Evolutionary conservation across 257 asterid genomes (phyloP), one percentile per base, ranked within the genome.

Genomic region (Nicotiana attenuata): DNA sequence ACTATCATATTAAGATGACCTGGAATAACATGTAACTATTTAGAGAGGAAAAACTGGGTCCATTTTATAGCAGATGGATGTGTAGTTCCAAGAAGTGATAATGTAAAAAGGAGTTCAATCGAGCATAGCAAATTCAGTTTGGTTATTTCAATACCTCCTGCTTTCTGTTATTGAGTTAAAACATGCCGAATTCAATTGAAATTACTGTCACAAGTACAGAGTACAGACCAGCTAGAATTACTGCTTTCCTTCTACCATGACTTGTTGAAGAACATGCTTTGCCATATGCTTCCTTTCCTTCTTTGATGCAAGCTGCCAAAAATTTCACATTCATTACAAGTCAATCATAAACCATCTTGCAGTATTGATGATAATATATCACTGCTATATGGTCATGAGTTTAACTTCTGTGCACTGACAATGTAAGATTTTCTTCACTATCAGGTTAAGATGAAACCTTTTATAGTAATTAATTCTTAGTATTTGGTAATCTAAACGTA

Each of bases 281-380:
- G 9, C 91, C 91, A 66, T 82, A 80, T 82, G 82, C 89, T 90
- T 92, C 89, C 85, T 89, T 87, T 80, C 96, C 94, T 68, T 88
- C 87, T 86, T 84, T 89, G 82, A 69, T 77, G 91, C 94, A 89
- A 71, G 92, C 94, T 92, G 88, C 76, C 84, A 83, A 78, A 24
- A 7, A 75, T 15, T 5, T 50, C 79, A 50, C 24, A 50, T 50
- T 75, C 1, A 35, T 75, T 50, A 73, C 35, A 5, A 45, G 38
- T 14, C 15, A 47, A 73, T 22, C 78, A 47, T 47, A 14, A 64
- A 64, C 11, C 5, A 64, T 64, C 9, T 41, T 64, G n/a, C n/a
- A 64, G 0, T 64, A 14, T 14, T 64, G 10, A 14, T 64, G 38
- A 64, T 13, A 64, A 28, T 26, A 13, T 10, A 64, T 64, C 20